phyloP scores from a whole-genome alignment of 192 early-diverging fungal genomes.

The Coemansia sp. region DNA sequence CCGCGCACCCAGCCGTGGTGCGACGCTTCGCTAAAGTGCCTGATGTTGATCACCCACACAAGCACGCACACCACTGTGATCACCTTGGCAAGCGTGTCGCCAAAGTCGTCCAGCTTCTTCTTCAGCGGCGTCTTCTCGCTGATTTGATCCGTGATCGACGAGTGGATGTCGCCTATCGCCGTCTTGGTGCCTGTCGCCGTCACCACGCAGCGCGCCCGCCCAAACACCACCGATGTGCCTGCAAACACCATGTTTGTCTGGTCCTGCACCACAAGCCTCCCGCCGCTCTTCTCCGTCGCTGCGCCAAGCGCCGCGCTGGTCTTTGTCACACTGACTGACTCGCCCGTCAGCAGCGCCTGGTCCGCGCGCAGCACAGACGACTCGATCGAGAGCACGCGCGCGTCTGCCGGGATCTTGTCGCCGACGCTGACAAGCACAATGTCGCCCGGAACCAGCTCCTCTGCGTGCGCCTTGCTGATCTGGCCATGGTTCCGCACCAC shows the following conservation, averaged over 20 bases:
- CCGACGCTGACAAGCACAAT: conserved; percentile 90
- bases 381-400: conserved; percentile 77
- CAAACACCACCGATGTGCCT: conserved; percentile 92
- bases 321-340: conserved; percentile 91
- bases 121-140: conserved; percentile 96
- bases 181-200: conserved; percentile 85
- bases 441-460: conserved; percentile 95
- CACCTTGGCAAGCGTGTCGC: conserved; percentile 79
- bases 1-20: conserved; percentile 93
- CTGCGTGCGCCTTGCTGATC: conserved; percentile 67
- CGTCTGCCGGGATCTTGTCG: conserved; percentile 96
- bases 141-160: conserved; percentile 79
- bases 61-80: conserved; percentile 72
- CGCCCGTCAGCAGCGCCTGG: conserved; percentile 96
- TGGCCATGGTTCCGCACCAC: conserved; percentile 77
- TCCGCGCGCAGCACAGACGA: conserved; percentile 91
- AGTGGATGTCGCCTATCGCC: conserved; percentile 94
- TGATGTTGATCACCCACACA: conserved; percentile 98
- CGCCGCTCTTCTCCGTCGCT: background rate
- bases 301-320: conserved; percentile 58
- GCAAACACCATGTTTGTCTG: conserved; percentile 97
- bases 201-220: conserved; percentile 87
- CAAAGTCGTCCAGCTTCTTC: conserved; percentile 95
- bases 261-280: conserved; percentile 88
- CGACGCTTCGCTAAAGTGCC: conserved; percentile 90